Percentiles rank a stretch among this genome's conserved stretches.
Conservation (phyloP, 192 early-diverging fungal species). For the Coemansia sp. region DNA sequence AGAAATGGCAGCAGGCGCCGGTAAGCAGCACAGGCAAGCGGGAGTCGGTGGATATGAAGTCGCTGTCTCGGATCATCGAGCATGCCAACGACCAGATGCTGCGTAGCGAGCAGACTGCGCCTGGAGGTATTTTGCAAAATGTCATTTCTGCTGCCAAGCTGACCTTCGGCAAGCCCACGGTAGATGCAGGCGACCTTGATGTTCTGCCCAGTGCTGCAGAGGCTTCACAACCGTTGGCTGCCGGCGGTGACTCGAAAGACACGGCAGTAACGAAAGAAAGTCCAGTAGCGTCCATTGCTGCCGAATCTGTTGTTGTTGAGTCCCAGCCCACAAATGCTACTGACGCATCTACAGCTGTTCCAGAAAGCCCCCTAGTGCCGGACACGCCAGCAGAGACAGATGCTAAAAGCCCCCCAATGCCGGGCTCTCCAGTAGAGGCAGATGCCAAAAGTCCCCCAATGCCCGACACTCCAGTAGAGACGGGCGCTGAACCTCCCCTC, state of each 20-base stretch:
- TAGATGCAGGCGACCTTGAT: neutral
- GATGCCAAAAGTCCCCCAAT: neutral
- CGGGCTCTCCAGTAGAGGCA: constrained; percentile 6
- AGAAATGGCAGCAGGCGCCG: constrained; percentile 21
- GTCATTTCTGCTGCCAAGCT: constrained; percentile 37
- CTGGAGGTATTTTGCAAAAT: constrained; percentile 28
- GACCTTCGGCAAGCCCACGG: constrained; percentile 25
- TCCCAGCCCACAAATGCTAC: neutral
- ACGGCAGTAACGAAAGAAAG: constrained; percentile 9
- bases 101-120: constrained; percentile 17
- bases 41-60: constrained; percentile 17
- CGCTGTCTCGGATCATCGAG: constrained; percentile 35
- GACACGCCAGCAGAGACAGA: constrained; percentile 3
- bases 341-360: neutral
- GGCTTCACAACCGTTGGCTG: constrained; percentile 6
- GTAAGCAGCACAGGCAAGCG: neutral
- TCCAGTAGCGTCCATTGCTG: neutral
- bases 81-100: constrained; percentile 42
- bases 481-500: neutral
- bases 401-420: constrained; percentile 1
- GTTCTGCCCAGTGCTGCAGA: neutral
- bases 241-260: constrained; percentile 4
- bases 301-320: neutral
- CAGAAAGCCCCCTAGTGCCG: neutral
- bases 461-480: constrained; percentile 6